Evolutionary conservation across 2,329 filamentous ascomycete species (phyloP), one percentile per base, ranked within the genome.

Genomic region (Verticillium tricorpus): DNA sequence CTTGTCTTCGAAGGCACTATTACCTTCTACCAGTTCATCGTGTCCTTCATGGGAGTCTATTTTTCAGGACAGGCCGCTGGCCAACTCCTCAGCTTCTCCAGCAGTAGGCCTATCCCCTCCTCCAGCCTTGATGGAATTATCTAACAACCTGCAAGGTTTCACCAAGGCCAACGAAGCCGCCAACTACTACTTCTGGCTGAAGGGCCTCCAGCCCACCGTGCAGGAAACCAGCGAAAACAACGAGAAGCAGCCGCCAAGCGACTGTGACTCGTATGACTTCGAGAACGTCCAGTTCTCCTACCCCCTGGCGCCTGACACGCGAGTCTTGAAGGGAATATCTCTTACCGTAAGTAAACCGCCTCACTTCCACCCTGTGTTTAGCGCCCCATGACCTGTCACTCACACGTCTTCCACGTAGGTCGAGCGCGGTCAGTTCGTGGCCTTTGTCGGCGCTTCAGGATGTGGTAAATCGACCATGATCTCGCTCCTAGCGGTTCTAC

Each of bases 391-490:
- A 7, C 25, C 54, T 35, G 14, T 35, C 34, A 35, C 34, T 35
- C 34, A 35, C 34, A 35, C 14, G 34, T 35, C 9, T 35, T 14
- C 9, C 14, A 3, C 19, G 6, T 15, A 73, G 58, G 78, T 84
- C 59, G 63, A 71, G 35, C 75, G 77, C 5, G 80, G 82, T 11
- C 76, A 79, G 64, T 84, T 81, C 67, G 72, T 83, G 1, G 85
- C 83, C 2, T 77, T 86, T 8, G 84, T 87, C 0, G 84, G 85
- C 6, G 77, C 83, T 1, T 85, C 81, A 0, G 84, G 84, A 7
- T 85, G 83, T 64, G 85, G 84, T 0, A 88, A 88, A 67, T 85
- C 82, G 0, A 87, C 85, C 3, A 82, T 85, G 61, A 78, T 89
- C 58, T 78, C 80, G 7, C 72, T 83, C 12, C 71, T 83, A 82